Evolutionary conservation across 805 yeast genomes (phyloP).

Genomic region (Vanderwaltozyma tropicalis): DNA sequence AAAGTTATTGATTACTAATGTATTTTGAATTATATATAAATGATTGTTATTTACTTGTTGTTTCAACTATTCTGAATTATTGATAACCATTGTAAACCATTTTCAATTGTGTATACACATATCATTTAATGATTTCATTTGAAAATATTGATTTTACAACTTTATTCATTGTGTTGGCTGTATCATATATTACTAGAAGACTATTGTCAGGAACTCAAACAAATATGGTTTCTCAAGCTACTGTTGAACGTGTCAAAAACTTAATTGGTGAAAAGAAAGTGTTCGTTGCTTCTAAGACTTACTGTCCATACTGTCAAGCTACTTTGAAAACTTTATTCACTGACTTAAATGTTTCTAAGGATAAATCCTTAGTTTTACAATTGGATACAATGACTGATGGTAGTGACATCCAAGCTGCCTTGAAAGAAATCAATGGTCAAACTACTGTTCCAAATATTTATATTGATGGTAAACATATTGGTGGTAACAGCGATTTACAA

Average conservation of each 20-base stretch:
- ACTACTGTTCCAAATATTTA: slow-evolving; percentile 88
- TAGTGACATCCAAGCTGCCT: slow-evolving; percentile 67
- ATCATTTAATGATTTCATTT: not conserved
- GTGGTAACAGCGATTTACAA: slow-evolving; percentile 89
- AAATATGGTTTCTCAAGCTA: slow-evolving; percentile 49
- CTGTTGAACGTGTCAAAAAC: slow-evolving; percentile 46
- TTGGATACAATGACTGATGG: slow-evolving; percentile 57
- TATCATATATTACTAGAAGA: not conserved
- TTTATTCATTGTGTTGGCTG: slow-evolving; percentile 13
- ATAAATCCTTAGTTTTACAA: slow-evolving; percentile 31
- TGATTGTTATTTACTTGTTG: too few relatives aligned
- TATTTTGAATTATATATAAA: too few relatives aligned
- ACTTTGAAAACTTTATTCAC: slow-evolving; percentile 32
- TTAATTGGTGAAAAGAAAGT: slow-evolving; percentile 57
- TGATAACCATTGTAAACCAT: too few relatives aligned
- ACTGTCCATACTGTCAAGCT: slow-evolving; percentile 57
- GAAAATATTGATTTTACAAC: slow-evolving; percentile 9
- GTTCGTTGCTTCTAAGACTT: slow-evolving; percentile 73
- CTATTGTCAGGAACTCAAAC: slow-evolving; percentile 4
- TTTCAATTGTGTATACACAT: too few relatives aligned
- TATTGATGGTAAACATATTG: slow-evolving; percentile 85
- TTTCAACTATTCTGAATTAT: too few relatives aligned
- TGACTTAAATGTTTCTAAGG: slow-evolving; percentile 36
- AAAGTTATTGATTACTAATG: too few relatives aligned
- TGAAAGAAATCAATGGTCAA: slow-evolving; percentile 73